Percentiles rank a stretch among this genome's conserved stretches.
Evolutionary conservation across 768 basidiomycete genomes (phyloP).

Genomic region (Calvatia gigantea): DNA sequence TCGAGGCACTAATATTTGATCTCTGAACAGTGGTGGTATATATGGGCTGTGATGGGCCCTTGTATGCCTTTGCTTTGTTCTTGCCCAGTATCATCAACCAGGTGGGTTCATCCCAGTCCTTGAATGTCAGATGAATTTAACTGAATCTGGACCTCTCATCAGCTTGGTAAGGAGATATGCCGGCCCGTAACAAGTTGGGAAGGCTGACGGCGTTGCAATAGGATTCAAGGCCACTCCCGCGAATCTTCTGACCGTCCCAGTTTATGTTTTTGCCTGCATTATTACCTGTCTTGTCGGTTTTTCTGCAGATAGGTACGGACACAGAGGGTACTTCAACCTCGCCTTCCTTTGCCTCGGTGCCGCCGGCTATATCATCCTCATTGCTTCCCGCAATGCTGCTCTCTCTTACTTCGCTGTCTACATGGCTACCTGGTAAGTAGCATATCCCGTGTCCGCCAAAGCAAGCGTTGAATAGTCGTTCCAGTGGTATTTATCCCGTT

Average conservation of each 20-base stretch:
- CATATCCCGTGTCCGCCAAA: neutral
- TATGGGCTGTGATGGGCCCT: slow-evolving; percentile 54
- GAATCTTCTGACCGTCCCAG: slow-evolving; percentile 75
- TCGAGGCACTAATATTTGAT: neutral
- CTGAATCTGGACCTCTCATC: neutral
- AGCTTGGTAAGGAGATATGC: slow-evolving; percentile 8
- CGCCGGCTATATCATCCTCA: slow-evolving; percentile 68
- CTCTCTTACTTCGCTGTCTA: slow-evolving; percentile 73
- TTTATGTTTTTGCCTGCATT: slow-evolving; percentile 67
- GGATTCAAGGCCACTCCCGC: slow-evolving; percentile 70
- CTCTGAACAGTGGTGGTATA: slow-evolving; percentile 48
- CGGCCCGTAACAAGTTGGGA: neutral
- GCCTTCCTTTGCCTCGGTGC: slow-evolving; percentile 41
- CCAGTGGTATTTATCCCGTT: slow-evolving; percentile 70
- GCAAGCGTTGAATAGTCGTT: neutral
- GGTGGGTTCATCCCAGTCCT: slow-evolving; percentile 31
- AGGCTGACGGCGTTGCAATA: slow-evolving; percentile 14
- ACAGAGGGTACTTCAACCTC: slow-evolving; percentile 64
- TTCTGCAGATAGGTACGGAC: slow-evolving; percentile 56
- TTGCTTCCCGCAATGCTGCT: slow-evolving; percentile 55
- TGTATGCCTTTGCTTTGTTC: slow-evolving; percentile 79
- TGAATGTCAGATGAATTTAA: neutral
- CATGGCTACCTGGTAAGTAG: slow-evolving; percentile 59
- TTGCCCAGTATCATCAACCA: slow-evolving; percentile 75
- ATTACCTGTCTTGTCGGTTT: slow-evolving; percentile 64